phyloP scores from a whole-genome alignment of 2,329 filamentous ascomycete species.

The Conoideocrella luteorostrata region DNA sequence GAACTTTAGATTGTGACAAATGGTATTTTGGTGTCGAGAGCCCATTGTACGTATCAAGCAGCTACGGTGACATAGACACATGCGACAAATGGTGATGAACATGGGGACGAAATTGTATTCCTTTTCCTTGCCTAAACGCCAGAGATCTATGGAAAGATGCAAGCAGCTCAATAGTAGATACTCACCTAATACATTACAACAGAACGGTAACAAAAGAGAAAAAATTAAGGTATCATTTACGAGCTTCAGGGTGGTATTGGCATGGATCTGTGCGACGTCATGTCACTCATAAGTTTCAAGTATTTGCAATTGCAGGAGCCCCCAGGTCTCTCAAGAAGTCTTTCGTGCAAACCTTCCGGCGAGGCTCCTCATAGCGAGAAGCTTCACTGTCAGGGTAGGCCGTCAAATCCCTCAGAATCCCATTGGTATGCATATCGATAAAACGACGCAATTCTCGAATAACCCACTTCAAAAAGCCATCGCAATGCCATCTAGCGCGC shows the following conservation, averaged over 20 bases:
- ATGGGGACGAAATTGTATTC: slow-evolving; percentile 1
- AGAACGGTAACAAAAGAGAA: slow-evolving; percentile 10
- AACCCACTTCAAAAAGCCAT: slow-evolving; percentile 29
- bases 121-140: slow-evolving; percentile 8
- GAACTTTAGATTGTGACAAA: no score
- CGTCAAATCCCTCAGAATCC: slow-evolving; percentile 36
- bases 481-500: slow-evolving; percentile 14
- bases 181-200: slow-evolving; percentile 7
- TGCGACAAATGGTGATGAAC: no score
- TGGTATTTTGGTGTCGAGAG: no score
- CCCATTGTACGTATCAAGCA: no score
- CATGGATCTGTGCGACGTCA: slow-evolving; percentile 4
- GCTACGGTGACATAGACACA: no score
- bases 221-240: slow-evolving; percentile 9
- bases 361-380: neutral
- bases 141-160: slow-evolving; percentile 1
- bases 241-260: neutral
- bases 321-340: slow-evolving; percentile 28
- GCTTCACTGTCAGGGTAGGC: slow-evolving; percentile 15
- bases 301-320: slow-evolving; percentile 18
- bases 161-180: slow-evolving; percentile 2
- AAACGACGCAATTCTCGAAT: slow-evolving; percentile 19
- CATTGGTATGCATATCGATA: slow-evolving; percentile 21
- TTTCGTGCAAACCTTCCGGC: slow-evolving; percentile 8
- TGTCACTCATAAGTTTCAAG: slow-evolving; percentile 16